Evolutionary conservation across 805 yeast genomes (phyloP), one percentile per base, ranked within the genome.

Genomic region (Myxozyma nipponensis): DNA sequence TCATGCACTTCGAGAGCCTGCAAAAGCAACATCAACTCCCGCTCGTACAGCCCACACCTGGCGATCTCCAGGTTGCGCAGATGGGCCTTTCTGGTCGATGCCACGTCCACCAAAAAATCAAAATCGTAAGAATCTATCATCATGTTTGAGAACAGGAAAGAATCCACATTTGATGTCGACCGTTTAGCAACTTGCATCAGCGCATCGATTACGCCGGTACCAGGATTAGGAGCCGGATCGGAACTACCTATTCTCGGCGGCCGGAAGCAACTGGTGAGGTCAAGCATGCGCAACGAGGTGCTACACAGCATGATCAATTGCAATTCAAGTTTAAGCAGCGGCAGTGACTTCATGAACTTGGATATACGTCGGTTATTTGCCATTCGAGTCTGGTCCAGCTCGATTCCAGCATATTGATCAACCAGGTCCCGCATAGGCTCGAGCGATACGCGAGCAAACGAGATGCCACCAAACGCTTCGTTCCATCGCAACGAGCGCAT

Each of bases 401-500:
- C 62, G 24, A 44, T 55, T 6, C 50, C 36, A 15, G 47, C 44
- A 26, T 56, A 52, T 10, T 45, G 52, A 30, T 58, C 64, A 9
- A 41, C 24, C 1, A 57, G 42, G 25, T 50, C 49, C 25, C 36
- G 46, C 13, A 60, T 40, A 10, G 46, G 45, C 4, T 51, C 25
- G 15, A 57, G 50, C 10, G 54, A 50, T 13, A 50, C 38, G 5
- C 58, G 55, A 7, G 57, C 51, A 35, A 59, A 54, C 2, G 63
- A 59, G 24, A 59, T 45, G 7, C 47, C 50, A 15, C 60, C 58
- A 42, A 59, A 56, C 2, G 58, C 54, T 32, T 57, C 58, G 42
- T 57, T 59, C 58, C 59, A 59, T 6, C 62, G 49, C n/a, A 59
- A 42, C 4, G 63, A 46, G 3, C 63, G 47, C 46, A 59, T 35